Conservation (phyloP, 2,329 filamentous ascomycete genomes). For the Pseudocercospora ulei region DNA sequence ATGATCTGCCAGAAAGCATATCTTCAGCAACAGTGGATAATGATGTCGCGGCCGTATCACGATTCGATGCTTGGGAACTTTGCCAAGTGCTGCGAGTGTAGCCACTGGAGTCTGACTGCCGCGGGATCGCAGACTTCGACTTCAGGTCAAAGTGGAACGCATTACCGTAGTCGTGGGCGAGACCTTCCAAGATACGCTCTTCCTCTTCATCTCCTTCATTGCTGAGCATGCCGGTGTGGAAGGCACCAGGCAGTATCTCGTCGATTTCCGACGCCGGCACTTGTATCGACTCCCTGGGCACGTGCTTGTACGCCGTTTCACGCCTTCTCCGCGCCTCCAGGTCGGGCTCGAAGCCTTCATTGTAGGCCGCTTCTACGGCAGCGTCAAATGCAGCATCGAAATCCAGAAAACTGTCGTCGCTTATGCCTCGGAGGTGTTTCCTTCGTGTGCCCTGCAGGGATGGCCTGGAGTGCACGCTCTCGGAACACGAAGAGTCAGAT, state of each 20-base stretch:
- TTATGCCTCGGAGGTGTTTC: slow-evolving; percentile 59
- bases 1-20: slow-evolving; percentile 35
- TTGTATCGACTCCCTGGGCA: slow-evolving; percentile 22
- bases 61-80: slow-evolving; percentile 52
- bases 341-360: slow-evolving; percentile 75
- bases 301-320: slow-evolving; percentile 18
- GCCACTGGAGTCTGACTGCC: slow-evolving; percentile 73
- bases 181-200: slow-evolving; percentile 61
- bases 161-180: slow-evolving; percentile 68
- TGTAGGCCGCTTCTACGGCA: slow-evolving; percentile 90
- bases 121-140: slow-evolving; percentile 58
- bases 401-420: slow-evolving; percentile 70
- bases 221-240: slow-evolving; percentile 11
- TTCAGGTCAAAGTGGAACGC: slow-evolving; percentile 67
- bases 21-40: slow-evolving; percentile 65
- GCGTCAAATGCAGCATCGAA: slow-evolving; percentile 92
- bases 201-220: slow-evolving; percentile 39
- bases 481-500: slow-evolving; percentile 67
- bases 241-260: slow-evolving; percentile 20
- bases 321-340: slow-evolving; percentile 40
- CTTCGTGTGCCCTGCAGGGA: slow-evolving; percentile 60
- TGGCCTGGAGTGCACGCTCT: slow-evolving; percentile 58
- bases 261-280: slow-evolving; percentile 24
- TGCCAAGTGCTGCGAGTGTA: slow-evolving; percentile 71
- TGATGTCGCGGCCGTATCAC: slow-evolving; percentile 56